phyloP scores from a whole-genome alignment of 345 rosid genomes.

The Eucalyptus pumila region DNA sequence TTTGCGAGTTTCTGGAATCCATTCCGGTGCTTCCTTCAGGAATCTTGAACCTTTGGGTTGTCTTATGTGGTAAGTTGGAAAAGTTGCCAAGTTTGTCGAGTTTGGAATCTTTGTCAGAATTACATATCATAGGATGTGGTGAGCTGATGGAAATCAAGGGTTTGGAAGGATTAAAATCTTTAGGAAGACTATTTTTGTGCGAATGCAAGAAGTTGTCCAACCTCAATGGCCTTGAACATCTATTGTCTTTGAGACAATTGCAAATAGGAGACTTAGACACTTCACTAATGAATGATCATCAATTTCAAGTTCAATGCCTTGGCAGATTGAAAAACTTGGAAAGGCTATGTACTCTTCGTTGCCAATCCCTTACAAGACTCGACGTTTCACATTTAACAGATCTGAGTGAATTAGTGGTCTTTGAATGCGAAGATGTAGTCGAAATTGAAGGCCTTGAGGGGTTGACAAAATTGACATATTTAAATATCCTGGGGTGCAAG shows the following conservation, averaged over 20 bases:
- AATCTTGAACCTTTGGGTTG: no score
- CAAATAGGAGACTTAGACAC: accelerated
- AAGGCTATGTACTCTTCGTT: accelerated
- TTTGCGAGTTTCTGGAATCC: accelerated
- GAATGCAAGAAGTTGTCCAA: no score
- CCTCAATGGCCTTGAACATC: no score
- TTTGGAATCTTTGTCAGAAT: no score
- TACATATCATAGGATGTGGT: accelerated
- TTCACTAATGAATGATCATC: accelerated
- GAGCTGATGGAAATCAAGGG: accelerated
- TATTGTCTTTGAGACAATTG: no score
- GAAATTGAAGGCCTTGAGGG: accelerated
- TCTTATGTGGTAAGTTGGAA: accelerated
- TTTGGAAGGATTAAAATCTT: no score
- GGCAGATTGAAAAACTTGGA: no score
- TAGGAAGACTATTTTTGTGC: accelerated
- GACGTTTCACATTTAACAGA: accelerated
- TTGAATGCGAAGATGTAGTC: accelerated
- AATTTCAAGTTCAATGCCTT: no score
- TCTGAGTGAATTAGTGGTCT: accelerated
- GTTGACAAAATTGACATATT: no score
- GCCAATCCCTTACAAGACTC: no score
- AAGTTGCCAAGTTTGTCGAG: no score
- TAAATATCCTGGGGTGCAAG: accelerated
- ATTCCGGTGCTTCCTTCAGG: accelerated